Percentiles rank a stretch among this genome's conserved stretches.
These are phyloP conservation scores for Phytopythium vexans DNA, from an alignment of 352 stramenopile species.

Conservation along the genomic window DNA sequence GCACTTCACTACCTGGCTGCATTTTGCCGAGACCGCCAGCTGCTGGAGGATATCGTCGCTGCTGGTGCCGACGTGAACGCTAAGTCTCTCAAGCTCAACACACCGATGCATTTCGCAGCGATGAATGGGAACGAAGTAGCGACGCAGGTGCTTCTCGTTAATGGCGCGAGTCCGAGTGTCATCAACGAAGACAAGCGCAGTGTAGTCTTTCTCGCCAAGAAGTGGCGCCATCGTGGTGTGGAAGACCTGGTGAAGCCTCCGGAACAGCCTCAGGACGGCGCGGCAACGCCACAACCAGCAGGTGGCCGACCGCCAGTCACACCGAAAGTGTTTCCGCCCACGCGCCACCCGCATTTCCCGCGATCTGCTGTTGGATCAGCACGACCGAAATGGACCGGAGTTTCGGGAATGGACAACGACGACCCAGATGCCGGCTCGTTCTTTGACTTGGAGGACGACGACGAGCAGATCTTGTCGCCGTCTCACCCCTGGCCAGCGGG, in stretches of 20 bases:
- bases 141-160: conserved; percentile 44
- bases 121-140: conserved; percentile 77
- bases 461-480: conserved; percentile 43
- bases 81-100: conserved; percentile 74
- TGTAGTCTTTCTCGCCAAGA: conserved; percentile 72
- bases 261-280: conserved; percentile 15
- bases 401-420: conserved; percentile 24
- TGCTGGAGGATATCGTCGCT: conserved; percentile 45
- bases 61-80: conserved; percentile 59
- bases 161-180: conserved; percentile 56
- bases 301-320: conserved; percentile 1
- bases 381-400: neutral
- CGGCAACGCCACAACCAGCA: conserved; percentile 2
- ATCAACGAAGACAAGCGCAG: conserved; percentile 79
- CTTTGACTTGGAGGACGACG: conserved; percentile 53
- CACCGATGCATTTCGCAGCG: conserved; percentile 68
- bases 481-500: conserved; percentile 41
- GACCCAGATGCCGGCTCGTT: conserved; percentile 48
- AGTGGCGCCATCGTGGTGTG: conserved; percentile 60
- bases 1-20: conserved; percentile 63
- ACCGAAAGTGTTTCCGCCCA: neutral
- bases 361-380: neutral
- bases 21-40: conserved; percentile 49
- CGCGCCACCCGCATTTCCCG: neutral
- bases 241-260: conserved; percentile 54